Evolutionary conservation across 805 yeast species (phyloP).

Genomic region (Candida morakotiae): DNA sequence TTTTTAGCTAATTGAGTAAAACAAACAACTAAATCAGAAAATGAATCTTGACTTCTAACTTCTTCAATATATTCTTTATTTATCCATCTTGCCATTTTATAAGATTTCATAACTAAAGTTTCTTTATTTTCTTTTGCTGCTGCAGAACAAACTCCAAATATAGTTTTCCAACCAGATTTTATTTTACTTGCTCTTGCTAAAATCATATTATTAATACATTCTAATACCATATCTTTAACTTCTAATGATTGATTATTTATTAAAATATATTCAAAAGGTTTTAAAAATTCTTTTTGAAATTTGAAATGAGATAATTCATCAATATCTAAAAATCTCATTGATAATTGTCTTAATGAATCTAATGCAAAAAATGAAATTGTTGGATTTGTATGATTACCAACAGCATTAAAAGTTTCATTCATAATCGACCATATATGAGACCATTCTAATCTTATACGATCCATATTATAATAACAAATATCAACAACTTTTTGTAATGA

Average conservation of each 20-base stretch:
- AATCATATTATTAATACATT: slow-evolving; percentile 84
- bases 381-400: slow-evolving; percentile 74
- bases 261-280: slow-evolving; percentile 83
- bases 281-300: slow-evolving; percentile 89
- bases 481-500: slow-evolving; percentile 94
- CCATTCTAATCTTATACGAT: slow-evolving; percentile 95
- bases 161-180: slow-evolving; percentile 92
- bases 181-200: slow-evolving; percentile 68
- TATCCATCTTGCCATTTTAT: slow-evolving; percentile 58
- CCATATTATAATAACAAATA: slow-evolving; percentile 96
- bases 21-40: slow-evolving; percentile 63
- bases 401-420: slow-evolving; percentile 83
- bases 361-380: slow-evolving; percentile 85
- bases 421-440: slow-evolving; percentile 90
- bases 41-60: slow-evolving; percentile 68
- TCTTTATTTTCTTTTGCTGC: slow-evolving; percentile 65
- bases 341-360: slow-evolving; percentile 88
- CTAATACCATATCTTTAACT: slow-evolving; percentile 85
- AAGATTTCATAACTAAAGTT: slow-evolving; percentile 58
- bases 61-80: slow-evolving; percentile 57
- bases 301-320: slow-evolving; percentile 95
- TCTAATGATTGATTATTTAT: slow-evolving; percentile 60
- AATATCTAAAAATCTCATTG: slow-evolving; percentile 86
- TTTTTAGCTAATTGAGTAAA: slow-evolving; percentile 82
- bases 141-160: slow-evolving; percentile 70